Evolutionary conservation across 129 eudicot genomes (phyloP).

Genomic region (Flaveria sonorensis): DNA sequence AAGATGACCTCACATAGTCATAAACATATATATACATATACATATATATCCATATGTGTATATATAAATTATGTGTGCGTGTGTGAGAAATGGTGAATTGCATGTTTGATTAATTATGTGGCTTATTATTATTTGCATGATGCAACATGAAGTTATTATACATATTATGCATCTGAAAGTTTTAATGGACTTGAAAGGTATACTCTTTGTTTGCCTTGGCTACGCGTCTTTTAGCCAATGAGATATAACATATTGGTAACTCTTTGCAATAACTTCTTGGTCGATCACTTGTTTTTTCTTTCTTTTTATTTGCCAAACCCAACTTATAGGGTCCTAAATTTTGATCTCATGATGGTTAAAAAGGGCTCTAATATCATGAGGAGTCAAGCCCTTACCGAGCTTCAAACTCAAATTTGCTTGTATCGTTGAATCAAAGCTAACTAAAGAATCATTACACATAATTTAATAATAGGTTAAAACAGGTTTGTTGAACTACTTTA

Average conservation of each 20-base stretch:
- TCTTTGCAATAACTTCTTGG: neutral
- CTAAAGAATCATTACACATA: too few species aligned
- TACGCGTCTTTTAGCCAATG: neutral
- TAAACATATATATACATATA: conserved; percentile 28
- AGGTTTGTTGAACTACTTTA: too few species aligned
- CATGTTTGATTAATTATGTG: conserved; percentile 28
- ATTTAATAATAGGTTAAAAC: too few species aligned
- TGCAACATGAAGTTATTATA: conserved; percentile 10
- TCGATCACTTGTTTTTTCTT: neutral
- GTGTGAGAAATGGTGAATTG: conserved; percentile 27
- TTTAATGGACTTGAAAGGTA: neutral
- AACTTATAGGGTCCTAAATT: neutral
- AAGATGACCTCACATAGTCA: conserved; percentile 79
- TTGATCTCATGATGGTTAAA: too few species aligned
- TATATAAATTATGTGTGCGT: neutral
- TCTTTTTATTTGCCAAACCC: neutral
- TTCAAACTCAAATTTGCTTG: too few species aligned
- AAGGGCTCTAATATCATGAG: too few species aligned
- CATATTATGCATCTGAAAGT: conserved; percentile 22
- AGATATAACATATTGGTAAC: conserved; percentile 15
- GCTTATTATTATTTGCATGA: conserved; percentile 26
- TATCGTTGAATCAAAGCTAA: too few species aligned
- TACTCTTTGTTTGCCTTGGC: conserved; percentile 16
- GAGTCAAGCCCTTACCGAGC: too few species aligned
- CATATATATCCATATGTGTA: neutral